phyloP scores from a whole-genome alignment of 2,329 filamentous ascomycete species.

The Epichloe brachyelytri region DNA sequence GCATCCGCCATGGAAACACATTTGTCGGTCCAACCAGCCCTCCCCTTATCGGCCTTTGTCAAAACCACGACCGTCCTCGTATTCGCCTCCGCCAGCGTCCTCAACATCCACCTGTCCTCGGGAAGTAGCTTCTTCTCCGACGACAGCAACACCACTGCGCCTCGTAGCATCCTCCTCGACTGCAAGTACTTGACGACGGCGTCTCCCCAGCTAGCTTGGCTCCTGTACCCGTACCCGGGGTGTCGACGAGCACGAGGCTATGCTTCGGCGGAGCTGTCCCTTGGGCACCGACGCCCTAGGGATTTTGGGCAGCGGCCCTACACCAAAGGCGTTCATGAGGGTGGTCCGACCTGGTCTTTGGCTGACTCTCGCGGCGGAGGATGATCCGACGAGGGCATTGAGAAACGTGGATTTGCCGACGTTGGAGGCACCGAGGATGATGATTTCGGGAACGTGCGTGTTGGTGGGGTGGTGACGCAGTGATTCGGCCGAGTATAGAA shows the following conservation, averaged over 20 bases:
- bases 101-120: slow-evolving; percentile 34
- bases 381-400: slow-evolving; percentile 56
- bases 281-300: slow-evolving; percentile 15
- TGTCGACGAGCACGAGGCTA: slow-evolving; percentile 37
- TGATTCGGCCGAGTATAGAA: slow-evolving; percentile 37
- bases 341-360: slow-evolving; percentile 38
- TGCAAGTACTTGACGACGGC: slow-evolving; percentile 39
- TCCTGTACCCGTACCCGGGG: slow-evolving; percentile 36
- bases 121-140: slow-evolving; percentile 37
- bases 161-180: slow-evolving; percentile 32
- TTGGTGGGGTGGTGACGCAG: slow-evolving; percentile 39
- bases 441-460: slow-evolving; percentile 46
- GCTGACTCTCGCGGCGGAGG: slow-evolving; percentile 34
- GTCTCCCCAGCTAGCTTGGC: slow-evolving; percentile 36
- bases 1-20: slow-evolving; percentile 16
- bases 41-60: slow-evolving; percentile 43
- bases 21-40: slow-evolving; percentile 15
- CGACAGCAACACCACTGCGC: slow-evolving; percentile 40
- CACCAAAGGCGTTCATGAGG: slow-evolving; percentile 42
- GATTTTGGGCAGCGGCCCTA: slow-evolving; percentile 29
- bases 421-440: slow-evolving; percentile 76
- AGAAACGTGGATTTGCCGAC: slow-evolving; percentile 83
- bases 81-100: slow-evolving; percentile 30
- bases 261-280: slow-evolving; percentile 30
- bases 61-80: slow-evolving; percentile 37